A percentile compares a stretch with the other conserved stretches of the same genome.
Conservation (phyloP, 2,329 filamentous ascomycete species). For the Penicillium hesseltinei region DNA sequence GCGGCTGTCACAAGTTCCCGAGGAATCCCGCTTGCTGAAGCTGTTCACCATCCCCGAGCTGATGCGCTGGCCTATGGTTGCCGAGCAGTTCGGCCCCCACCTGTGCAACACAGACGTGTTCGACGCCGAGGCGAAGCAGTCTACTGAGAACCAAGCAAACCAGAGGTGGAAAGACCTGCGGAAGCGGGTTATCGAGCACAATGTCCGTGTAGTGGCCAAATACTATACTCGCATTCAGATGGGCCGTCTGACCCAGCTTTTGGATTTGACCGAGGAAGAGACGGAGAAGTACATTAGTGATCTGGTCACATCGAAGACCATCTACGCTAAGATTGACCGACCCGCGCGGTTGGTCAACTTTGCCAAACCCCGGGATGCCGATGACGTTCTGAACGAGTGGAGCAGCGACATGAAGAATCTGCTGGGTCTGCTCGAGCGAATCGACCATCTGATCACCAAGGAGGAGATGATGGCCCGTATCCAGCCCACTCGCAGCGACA, state of each 20-base stretch:
- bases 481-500: conserved; percentile 57
- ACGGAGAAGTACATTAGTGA: conserved; percentile 99
- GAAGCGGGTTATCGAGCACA: conserved; percentile 98
- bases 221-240: conserved; percentile 98
- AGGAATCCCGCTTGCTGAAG: conserved; percentile 83
- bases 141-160: conserved; percentile 74
- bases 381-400: conserved; percentile 98
- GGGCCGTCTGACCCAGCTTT: conserved; percentile 80
- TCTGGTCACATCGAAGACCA: conserved; percentile 93
- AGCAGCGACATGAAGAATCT: conserved; percentile 96
- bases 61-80: conserved; percentile 96
- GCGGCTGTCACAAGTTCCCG: conserved; percentile 72
- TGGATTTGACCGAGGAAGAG: conserved; percentile 91
- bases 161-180: conserved; percentile 90
- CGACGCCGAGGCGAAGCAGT: conserved; percentile 60
- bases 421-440: conserved; percentile 78
- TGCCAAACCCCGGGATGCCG: conserved; percentile 88
- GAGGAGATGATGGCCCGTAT: conserved; percentile 99
- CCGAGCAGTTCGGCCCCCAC: conserved; percentile 83
- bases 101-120: conserved; percentile 90
- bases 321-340: conserved; percentile 95
- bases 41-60: conserved; percentile 93
- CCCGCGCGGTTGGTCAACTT: conserved; percentile 91
- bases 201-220: conserved; percentile 94
- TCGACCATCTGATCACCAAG: conserved; percentile 98